Percentiles rank a stretch among this genome's conserved stretches.
These are phyloP conservation scores for Naganishia sp. DNA, from an alignment of 1,284 basidiomycete genomes.

Conservation along the genomic window DNA sequence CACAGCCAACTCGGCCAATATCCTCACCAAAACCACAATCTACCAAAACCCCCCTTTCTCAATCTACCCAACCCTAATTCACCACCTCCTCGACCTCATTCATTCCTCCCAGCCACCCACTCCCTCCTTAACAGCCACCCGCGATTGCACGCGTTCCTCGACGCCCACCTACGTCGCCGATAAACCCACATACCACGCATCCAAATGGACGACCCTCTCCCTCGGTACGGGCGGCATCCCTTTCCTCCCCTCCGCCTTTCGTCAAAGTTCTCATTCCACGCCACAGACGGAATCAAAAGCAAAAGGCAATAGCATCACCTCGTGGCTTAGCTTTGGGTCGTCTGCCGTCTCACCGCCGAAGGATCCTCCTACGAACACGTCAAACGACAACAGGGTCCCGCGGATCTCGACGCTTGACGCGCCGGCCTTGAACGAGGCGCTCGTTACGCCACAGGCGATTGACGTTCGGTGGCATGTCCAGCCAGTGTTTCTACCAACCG, in stretches of 20 bases:
- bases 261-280: too few species aligned
- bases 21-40: not conserved
- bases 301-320: not conserved
- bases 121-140: not conserved
- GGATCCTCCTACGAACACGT: not conserved
- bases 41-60: not conserved
- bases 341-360: not conserved
- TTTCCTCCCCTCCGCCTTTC: not conserved
- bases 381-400: not conserved
- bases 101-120: not conserved
- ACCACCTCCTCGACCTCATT: constrained; percentile 11
- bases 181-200: not conserved
- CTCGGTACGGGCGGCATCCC: not conserved
- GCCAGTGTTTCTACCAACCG: not conserved
- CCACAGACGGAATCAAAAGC: not conserved
- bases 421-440: not conserved
- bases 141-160: not conserved
- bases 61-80: not conserved
- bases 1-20: not conserved
- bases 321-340: constrained; percentile 1
- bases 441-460: not conserved
- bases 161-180: not conserved
- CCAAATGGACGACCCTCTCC: not conserved
- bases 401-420: not conserved
- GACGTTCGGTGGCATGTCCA: not conserved